Base-by-base conservation (phyloP, 2,329 filamentous ascomycete species). In the Parascedosporium putredinis region DNA sequence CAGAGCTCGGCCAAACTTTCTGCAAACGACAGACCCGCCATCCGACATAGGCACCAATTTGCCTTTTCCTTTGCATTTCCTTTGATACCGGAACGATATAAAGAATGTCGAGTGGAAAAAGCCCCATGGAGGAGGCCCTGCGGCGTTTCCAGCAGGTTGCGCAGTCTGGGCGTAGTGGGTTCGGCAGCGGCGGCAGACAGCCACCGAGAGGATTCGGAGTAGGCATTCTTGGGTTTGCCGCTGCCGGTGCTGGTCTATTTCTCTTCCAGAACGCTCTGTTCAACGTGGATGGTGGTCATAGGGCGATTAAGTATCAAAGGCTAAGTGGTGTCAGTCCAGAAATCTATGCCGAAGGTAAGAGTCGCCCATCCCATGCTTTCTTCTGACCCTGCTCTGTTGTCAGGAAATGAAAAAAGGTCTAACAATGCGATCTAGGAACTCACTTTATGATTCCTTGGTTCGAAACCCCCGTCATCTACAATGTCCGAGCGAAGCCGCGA, bases 241-340 rank as follows among this genome's bases (percentile, higher is more conserved):
- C 78, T 27, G 68, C 67, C 14, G 74, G 73, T 29, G 52, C 49
- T 51, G 76, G 73, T 43, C 64, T 70, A 51, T 62, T 75, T 58
- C 54, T 81, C 56, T 59, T 81, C 55, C 72, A 76, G 59, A 77
- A 81, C 64, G 76, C 80, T 42, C 72, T 84, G 4, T 84, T 84
- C 73, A 84, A 84, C 72, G 93, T 98, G 60, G 93, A 98, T 64
- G 93, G 93, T 83, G 93, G 93, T 72, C 93, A 97, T 70, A 84
- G 93, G 64, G 93, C 93, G 57, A 98, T 98, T 78, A 98, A 98
- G 71, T 98, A 98, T 74, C 89, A 85, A 60, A 84, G 90, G 66
- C 62, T 95, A 69, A 87, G 81, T 62, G 93, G 93, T 75, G 91
- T 98, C 50, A 84, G 87, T 76, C 90, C 90, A 72, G 88, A 97